Base-by-base conservation (phyloP, 805 yeast species). In the Lachancea quebecensis region DNA sequence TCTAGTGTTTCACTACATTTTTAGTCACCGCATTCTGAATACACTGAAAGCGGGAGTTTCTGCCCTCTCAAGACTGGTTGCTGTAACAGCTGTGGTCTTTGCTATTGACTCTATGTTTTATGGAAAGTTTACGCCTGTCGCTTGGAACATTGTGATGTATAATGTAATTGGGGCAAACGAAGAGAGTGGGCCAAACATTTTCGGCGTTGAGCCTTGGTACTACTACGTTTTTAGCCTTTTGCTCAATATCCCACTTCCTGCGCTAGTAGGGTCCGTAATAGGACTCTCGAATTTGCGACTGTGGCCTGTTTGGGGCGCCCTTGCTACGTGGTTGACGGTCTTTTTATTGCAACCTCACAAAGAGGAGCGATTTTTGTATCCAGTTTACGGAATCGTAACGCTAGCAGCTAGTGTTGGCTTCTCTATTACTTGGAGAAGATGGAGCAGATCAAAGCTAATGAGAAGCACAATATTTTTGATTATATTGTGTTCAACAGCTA, bases 321-420 rank as follows among this genome's bases (percentile, higher is more conserved):
- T 85, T 21, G 41, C 74, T 2, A 33, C 85, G 0, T 91, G 97
- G 97, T 57, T 73, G 12, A 65, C 62, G 0, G 73, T 88, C 3
- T 87, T 91, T 58, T 70, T 72, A 49, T 49, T 67, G 4, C 96
- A 89, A 57, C 93, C 96, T 3, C 97, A 90, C 61, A 90, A 90
- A 61, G 97, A 90, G 60, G 98, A 91, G 62, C 72, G 97, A 49
- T 91, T 91, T 60, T 62, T 91, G 52, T 91, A 88, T 56, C 95
- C 95, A 12, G 72, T 86, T 0, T 91, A 90, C 59, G 83, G 89
- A 10, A 69, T 83, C 42, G 70, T 91, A 17, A 65, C 78, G 3
- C 52, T 85, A 16, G 71, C 79, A 38, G 89, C 87, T 3, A 77
- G 91, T 0, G 54, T 83, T 3, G 66, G 76, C 2, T 56, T 67